Base-by-base conservation (phyloP, 805 yeast genomes). In the Candida michaelii region DNA sequence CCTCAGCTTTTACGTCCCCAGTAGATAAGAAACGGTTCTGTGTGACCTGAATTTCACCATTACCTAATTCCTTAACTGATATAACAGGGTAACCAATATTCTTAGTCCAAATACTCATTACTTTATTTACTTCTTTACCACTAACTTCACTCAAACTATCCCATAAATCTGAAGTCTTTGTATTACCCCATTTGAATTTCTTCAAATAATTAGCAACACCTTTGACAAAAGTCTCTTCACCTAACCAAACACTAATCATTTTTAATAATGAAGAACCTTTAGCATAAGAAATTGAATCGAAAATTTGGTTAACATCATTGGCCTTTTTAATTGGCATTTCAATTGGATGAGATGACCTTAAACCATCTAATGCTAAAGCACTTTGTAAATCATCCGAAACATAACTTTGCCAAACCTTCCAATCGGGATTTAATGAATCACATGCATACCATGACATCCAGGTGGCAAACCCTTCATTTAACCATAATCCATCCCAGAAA, bases 401-500 rank as follows among this genome's bases (percentile, higher is more conserved):
- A 56, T 86, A 89, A 40, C 81, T 78, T 63, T 87, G 86, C 87
- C 89, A 86, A 29, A 86, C 91, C 57, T 83, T 83, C 91, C 93
- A 86, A 49, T 85, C 89, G 21, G 93, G 93, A 63, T 77, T 80
- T 56, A 85, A 75, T 35, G 80, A 65, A 65, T 85, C 82, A 62
- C 88, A 82, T 8, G 90, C 84, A 58, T 79, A 83, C 89, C 91
- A 86, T 4, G 91, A 85, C 84, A 84, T 85, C 88, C 91, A 86
- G 41, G 95, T 86, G 37, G 95, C 95, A 54, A 86, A 87, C 35
- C 93, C 91, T 69, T 86, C 95, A 60, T 86, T 86, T 54, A 86
- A 76, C 91, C 93, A 86, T 56, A 86, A 75, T 51, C 88, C 91
- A 63, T 85, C 88, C 95, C 95, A 86, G 83, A 88, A 86, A 58